phyloP scores from a whole-genome alignment of 768 basidiomycete species.

The Lactarius deliciosus region DNA sequence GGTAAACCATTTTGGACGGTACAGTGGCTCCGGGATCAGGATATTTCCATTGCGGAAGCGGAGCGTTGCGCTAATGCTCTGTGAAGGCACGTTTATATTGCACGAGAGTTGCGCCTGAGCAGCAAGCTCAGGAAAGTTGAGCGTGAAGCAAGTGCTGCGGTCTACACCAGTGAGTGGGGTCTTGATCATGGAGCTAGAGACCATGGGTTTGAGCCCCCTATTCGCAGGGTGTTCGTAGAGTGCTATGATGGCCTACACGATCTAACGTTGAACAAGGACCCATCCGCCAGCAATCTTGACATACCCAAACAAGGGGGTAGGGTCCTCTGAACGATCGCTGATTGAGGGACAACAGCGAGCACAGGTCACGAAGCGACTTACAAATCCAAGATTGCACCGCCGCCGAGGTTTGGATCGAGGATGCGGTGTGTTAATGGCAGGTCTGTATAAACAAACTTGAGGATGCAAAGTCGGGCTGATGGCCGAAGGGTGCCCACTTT shows the following conservation, averaged over 20 bases:
- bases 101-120: conserved; percentile 75
- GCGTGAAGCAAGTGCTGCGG: conserved; percentile 67
- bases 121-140: conserved; percentile 64
- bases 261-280: conserved; percentile 2
- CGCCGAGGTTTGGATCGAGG: conserved; percentile 74
- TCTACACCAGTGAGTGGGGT: conserved; percentile 79
- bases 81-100: conserved; percentile 54
- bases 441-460: conserved; percentile 41
- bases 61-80: conserved; percentile 57
- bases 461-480: not conserved
- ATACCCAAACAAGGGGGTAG: conserved; percentile 78
- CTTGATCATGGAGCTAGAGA: conserved; percentile 74
- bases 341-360: not conserved
- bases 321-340: conserved; percentile 54
- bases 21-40: conserved; percentile 61
- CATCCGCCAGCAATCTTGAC: conserved; percentile 26
- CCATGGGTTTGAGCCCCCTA: conserved; percentile 53
- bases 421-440: conserved; percentile 71
- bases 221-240: conserved; percentile 83
- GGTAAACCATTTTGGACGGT: conserved; percentile 61
- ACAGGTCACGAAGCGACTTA: conserved; percentile 39
- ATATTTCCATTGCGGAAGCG: conserved; percentile 77
- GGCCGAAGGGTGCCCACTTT: conserved; percentile 46
- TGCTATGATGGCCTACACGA: conserved; percentile 65
- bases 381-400: conserved; percentile 84